Evolutionary conservation across 2,329 filamentous ascomycete species (phyloP).

Genomic region (Bipolaris sorokiniana): DNA sequence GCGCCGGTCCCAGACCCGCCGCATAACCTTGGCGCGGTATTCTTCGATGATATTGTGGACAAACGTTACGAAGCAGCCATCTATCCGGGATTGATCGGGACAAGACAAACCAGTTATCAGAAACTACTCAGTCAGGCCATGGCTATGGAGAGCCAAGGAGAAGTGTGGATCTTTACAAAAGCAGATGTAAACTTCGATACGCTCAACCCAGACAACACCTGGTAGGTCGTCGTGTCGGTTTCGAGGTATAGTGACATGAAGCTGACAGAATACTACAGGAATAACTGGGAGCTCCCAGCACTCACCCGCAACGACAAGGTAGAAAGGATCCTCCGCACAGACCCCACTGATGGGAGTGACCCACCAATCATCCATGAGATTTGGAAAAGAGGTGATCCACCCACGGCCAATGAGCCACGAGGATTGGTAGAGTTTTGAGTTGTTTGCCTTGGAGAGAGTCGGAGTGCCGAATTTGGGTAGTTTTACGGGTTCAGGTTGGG

Average conservation of each 20-base stretch:
- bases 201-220: not conserved
- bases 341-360: not conserved
- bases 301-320: not conserved
- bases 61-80: not conserved
- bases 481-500: not conserved
- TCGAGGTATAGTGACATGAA: not conserved
- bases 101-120: not conserved
- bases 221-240: not conserved
- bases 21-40: not conserved
- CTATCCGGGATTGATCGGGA: not conserved
- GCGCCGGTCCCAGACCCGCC: not conserved
- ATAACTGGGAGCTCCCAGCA: not conserved
- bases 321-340: not conserved
- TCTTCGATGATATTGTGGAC: not conserved
- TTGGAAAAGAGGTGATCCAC: not conserved
- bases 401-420: not conserved
- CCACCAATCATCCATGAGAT: not conserved
- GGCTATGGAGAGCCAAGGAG: not conserved
- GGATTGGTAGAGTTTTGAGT: not conserved
- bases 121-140: not conserved
- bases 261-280: not conserved
- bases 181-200: not conserved
- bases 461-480: not conserved
- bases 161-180: not conserved
- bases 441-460: not conserved